Evolutionary conservation across 2,329 filamentous ascomycete genomes (phyloP).

Genomic region (Fusarium siculi): DNA sequence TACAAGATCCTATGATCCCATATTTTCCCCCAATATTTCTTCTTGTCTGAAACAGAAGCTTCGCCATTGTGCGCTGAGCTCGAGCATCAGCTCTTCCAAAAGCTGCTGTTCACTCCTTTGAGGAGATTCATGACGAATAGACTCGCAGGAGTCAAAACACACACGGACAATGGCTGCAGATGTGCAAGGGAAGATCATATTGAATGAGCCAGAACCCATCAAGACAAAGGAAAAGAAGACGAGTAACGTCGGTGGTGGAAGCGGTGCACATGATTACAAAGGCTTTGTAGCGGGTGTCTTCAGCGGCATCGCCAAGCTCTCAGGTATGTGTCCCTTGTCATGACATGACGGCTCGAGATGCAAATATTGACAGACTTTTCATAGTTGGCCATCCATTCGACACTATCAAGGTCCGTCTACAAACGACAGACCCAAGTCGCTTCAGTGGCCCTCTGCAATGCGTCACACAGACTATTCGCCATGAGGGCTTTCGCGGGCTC

Average conservation of each 20-base stretch:
- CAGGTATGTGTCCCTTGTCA: slow-evolving; percentile 63
- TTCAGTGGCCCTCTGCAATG: slow-evolving; percentile 91
- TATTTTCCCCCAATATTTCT: not conserved
- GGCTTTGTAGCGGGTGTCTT: slow-evolving; percentile 99
- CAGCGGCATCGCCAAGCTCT: slow-evolving; percentile 90
- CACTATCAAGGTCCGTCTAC: slow-evolving; percentile 94
- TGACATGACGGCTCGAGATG: not conserved
- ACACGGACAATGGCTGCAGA: slow-evolving; percentile 38
- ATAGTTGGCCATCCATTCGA: slow-evolving; percentile 83
- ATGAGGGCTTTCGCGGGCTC: slow-evolving; percentile 85
- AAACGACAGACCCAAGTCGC: slow-evolving; percentile 80
- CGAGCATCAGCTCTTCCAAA: not conserved
- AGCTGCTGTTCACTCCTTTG: not conserved
- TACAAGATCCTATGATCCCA: not conserved
- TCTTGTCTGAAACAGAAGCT: not conserved
- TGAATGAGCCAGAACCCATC: not conserved
- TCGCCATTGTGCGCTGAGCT: not conserved
- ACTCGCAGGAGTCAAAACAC: slow-evolving; percentile 6
- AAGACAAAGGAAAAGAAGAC: slow-evolving; percentile 12
- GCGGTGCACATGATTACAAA: slow-evolving; percentile 72
- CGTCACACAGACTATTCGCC: slow-evolving; percentile 81
- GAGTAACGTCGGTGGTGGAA: slow-evolving; percentile 1
- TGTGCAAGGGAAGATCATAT: slow-evolving; percentile 17
- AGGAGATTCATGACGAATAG: slow-evolving; percentile 3
- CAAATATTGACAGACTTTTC: slow-evolving; percentile 5